phyloP scores from a whole-genome alignment of 2,329 filamentous ascomycete genomes.

The Botrytis deweyae region DNA sequence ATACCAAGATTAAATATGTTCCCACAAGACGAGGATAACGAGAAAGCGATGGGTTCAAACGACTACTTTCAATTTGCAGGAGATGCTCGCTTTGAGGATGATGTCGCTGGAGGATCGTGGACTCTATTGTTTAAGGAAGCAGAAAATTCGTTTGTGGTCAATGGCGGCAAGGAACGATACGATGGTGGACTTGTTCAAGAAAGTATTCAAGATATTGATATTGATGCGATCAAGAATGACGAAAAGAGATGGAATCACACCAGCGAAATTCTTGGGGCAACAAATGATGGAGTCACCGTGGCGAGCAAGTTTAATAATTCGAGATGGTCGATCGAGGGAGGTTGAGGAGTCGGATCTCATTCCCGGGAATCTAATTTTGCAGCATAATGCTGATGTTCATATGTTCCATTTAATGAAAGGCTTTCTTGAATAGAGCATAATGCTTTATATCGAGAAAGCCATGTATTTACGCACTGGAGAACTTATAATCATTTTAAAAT shows the following conservation, averaged over 20 bases:
- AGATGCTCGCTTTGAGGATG: not conserved
- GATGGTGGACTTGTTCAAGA: not conserved
- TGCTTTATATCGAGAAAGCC: rapidly evolving
- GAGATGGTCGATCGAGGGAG: not conserved
- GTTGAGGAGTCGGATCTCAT: rapidly evolving
- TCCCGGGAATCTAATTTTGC: not conserved
- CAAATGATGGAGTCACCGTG: not conserved
- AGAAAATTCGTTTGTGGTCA: not conserved
- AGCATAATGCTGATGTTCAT: not conserved
- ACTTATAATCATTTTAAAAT: no score
- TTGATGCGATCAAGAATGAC: rapidly evolving
- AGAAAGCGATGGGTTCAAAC: not conserved
- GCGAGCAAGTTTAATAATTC: not conserved
- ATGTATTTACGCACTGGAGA: not conserved
- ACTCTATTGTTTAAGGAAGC: not conserved
- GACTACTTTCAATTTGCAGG: not conserved
- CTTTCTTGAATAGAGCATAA: not conserved
- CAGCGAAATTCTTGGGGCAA: not conserved
- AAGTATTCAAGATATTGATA: not conserved
- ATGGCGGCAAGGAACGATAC: not conserved
- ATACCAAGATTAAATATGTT: not conserved
- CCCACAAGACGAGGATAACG: not conserved
- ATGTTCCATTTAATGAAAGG: not conserved
- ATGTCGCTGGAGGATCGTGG: not conserved
- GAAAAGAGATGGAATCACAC: not conserved